Percentiles rank a stretch among this genome's conserved stretches.
Evolutionary conservation across 345 rosid species (phyloP).

Genomic region (Citrus cavaleriei): DNA sequence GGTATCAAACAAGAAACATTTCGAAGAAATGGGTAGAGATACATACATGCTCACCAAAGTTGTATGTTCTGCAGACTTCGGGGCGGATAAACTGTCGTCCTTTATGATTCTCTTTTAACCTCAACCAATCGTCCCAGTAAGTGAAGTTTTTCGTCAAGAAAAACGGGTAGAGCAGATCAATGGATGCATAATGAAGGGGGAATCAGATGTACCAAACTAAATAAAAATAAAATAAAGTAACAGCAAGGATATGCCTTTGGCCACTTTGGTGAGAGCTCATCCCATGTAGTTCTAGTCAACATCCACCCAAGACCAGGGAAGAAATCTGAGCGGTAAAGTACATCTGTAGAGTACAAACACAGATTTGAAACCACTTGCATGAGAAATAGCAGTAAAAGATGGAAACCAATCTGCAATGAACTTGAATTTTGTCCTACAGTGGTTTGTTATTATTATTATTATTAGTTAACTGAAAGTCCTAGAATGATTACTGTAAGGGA

Average conservation of each 20-base stretch:
- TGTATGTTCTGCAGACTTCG: slow-evolving; percentile 97
- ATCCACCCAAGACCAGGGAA: slow-evolving; percentile 99
- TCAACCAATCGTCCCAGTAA: slow-evolving; percentile 99
- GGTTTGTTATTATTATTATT: background rate
- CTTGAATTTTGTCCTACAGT: background rate
- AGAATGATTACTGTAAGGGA: background rate
- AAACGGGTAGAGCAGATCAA: slow-evolving; percentile 14
- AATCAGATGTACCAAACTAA: slow-evolving; percentile 7
- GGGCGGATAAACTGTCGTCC: slow-evolving; percentile 92
- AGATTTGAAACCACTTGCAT: slow-evolving; percentile 11
- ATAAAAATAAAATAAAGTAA: background rate
- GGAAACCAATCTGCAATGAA: background rate
- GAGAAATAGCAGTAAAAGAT: background rate
- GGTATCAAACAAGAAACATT: slow-evolving; percentile 8
- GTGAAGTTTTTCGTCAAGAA: slow-evolving; percentile 68
- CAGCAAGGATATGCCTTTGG: slow-evolving; percentile 95
- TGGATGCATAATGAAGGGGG: slow-evolving; percentile 3
- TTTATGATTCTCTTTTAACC: slow-evolving; percentile 83
- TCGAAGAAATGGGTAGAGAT: slow-evolving; percentile 2
- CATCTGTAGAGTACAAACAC: slow-evolving; percentile 51
- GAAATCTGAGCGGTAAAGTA: slow-evolving; percentile 92
- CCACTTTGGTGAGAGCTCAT: slow-evolving; percentile 99
- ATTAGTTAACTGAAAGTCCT: background rate
- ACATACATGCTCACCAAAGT: slow-evolving; percentile 96
- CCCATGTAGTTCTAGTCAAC: slow-evolving; percentile 82